Percentiles rank a stretch among this genome's conserved stretches.
phyloP scores from a whole-genome alignment of 371 early-diverging fungal species.

The Syncephalastrum racemosum region DNA sequence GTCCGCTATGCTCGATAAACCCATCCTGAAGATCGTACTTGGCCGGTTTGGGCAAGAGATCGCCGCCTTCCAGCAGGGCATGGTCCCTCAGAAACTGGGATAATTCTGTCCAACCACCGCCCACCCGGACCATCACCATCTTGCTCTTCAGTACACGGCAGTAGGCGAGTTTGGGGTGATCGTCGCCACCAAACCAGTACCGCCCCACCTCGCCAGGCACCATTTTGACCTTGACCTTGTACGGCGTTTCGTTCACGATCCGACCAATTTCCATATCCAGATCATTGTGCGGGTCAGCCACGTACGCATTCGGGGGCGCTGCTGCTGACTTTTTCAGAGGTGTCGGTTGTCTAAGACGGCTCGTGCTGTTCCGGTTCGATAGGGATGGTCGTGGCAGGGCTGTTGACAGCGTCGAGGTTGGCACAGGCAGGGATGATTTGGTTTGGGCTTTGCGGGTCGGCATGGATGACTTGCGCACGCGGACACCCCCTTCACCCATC shows the following conservation, averaged over 20 bases:
- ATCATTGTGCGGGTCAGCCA: constrained; percentile 63
- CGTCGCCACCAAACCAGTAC: constrained; percentile 69
- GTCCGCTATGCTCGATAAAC: constrained; percentile 23
- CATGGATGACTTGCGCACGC: constrained; percentile 41
- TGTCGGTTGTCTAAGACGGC: constrained; percentile 16
- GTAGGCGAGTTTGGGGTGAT: constrained; percentile 68
- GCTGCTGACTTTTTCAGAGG: constrained; percentile 12
- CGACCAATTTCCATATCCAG: constrained; percentile 74
- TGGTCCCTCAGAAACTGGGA: constrained; percentile 56
- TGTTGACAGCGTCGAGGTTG: not conserved
- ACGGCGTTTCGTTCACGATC: constrained; percentile 62
- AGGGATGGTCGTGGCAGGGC: constrained; percentile 3
- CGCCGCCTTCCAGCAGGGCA: constrained; percentile 37
- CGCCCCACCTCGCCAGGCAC: constrained; percentile 65
- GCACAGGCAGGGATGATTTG: too few relatives aligned
- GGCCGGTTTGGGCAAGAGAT: constrained; percentile 39
- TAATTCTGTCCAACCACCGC: constrained; percentile 74
- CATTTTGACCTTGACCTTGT: constrained; percentile 50
- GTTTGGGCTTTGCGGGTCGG: constrained; percentile 36
- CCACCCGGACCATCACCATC: constrained; percentile 79
- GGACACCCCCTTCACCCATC: constrained; percentile 20
- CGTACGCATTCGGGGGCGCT: constrained; percentile 46
- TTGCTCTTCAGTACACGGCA: constrained; percentile 68
- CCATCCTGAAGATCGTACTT: constrained; percentile 39
- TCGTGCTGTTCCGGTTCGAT: constrained; percentile 10